phyloP scores from a whole-genome alignment of 2,329 filamentous ascomycete genomes.

The Xylaria arbuscula region DNA sequence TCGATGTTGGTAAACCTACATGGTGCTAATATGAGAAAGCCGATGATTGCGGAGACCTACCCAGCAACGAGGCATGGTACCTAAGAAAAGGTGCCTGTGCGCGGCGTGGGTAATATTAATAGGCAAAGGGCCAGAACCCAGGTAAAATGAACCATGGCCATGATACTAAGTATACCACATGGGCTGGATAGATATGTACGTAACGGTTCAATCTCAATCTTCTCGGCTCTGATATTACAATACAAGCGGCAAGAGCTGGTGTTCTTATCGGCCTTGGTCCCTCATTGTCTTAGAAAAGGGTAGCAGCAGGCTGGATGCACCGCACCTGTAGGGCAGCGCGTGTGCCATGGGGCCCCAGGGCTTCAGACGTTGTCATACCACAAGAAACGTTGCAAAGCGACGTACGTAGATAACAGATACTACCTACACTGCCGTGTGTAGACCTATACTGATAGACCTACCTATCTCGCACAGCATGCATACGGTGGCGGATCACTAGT shows the following conservation, averaged over 20 bases:
- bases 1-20: neutral
- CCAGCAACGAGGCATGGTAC: neutral
- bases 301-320: slow-evolving; percentile 25
- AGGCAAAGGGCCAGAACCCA: slow-evolving; percentile 24
- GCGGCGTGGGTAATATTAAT: slow-evolving; percentile 37
- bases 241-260: neutral
- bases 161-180: slow-evolving; percentile 2
- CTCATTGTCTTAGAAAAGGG: slow-evolving; percentile 6
- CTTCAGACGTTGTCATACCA: slow-evolving; percentile 30
- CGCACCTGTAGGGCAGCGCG: slow-evolving; percentile 30
- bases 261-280: neutral
- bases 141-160: slow-evolving; percentile 8
- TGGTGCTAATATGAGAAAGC: neutral
- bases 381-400: slow-evolving; percentile 30
- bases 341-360: slow-evolving; percentile 26
- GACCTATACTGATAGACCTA: no score
- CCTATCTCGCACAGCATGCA: slow-evolving; percentile 18
- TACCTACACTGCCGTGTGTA: neutral
- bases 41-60: neutral
- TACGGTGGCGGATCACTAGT: slow-evolving; percentile 10
- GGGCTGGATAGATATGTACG: slow-evolving; percentile 3
- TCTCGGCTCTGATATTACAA: slow-evolving; percentile 6
- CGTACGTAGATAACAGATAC: slow-evolving; percentile 5
- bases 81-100: slow-evolving; percentile 23
- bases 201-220: slow-evolving; percentile 15